Conservation (phyloP, 306 rosid species). For the Casuarina equisetifolia region DNA sequence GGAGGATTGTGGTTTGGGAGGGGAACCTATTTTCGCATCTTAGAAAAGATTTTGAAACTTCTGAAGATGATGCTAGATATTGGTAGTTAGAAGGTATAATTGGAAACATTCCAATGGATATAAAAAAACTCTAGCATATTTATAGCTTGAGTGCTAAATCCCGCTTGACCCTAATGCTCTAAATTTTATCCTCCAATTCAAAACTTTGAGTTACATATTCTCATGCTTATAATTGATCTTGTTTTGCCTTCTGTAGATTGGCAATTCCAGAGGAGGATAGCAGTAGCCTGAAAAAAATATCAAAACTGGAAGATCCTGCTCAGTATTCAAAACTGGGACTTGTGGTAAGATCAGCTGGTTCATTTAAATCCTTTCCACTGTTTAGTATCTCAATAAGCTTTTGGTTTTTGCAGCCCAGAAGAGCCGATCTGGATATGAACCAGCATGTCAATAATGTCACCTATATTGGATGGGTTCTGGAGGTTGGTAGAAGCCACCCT, state of each 20-base stretch:
- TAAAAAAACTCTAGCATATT: neutral
- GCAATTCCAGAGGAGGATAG: conserved; percentile 77
- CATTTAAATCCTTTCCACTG: conserved; percentile 9
- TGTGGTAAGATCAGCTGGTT: conserved; percentile 56
- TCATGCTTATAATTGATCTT: conserved; percentile 9
- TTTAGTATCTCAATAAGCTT: conserved; percentile 39
- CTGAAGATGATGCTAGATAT: neutral
- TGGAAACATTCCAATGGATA: neutral
- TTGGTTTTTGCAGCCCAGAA: conserved; percentile 66
- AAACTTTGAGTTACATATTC: neutral
- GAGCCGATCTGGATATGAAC: conserved; percentile 97
- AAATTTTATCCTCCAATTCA: neutral
- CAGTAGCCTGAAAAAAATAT: conserved; percentile 68
- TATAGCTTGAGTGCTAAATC: neutral
- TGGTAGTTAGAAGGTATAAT: neutral
- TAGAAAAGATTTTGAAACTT: neutral
- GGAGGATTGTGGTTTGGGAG: neutral
- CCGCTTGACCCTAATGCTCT: conserved; percentile 8
- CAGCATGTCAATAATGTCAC: conserved; percentile 92
- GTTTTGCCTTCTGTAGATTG: conserved; percentile 47
- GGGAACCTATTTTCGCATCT: neutral
- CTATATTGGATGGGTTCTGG: conserved; percentile 94
- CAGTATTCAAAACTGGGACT: conserved; percentile 62
- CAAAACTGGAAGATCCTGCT: conserved; percentile 79
- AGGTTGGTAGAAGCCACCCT: conserved; percentile 49